Evolutionary conservation across 257 asterid genomes (phyloP), one percentile per base, ranked within the genome.

Genomic region (Gentiana macrophylla): DNA sequence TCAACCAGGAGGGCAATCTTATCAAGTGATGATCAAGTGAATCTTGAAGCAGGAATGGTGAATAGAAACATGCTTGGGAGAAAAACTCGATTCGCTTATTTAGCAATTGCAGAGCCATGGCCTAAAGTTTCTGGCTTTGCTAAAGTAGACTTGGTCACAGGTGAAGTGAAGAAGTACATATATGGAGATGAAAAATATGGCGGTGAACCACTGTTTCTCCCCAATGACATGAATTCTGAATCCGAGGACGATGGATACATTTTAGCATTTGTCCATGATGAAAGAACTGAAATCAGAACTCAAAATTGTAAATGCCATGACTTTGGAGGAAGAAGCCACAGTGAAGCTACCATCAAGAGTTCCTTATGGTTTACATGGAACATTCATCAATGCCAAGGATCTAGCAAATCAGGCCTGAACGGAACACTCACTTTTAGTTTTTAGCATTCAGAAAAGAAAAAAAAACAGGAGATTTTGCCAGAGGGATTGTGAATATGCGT

Each of bases 91-190:
- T 85, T 53, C 64, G 97, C 95, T 0, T 92, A 88, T 50, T 54
- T 92, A 4, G 99, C 99, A 3, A 80, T 92, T 32, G 95, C 99
- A 0, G 99, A 92, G 73, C 99, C 99, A 0, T 92, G 99, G 99
- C 99, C 99, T 8, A 92, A 85, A 63, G 99, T 92, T 0, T 92
- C 97, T 4, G 99, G 99, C 1, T 85, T 85, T 11, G 99, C 99
- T 0, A 92, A 92, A 43, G 99, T 92, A 4, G 94, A 92, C 67
- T 77, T 92, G 9, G 78, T 63, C 15, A 88, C 77, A 0, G 97
- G 99, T 0, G 83, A 77, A 53, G 95, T 88, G 3, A 56, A 68
- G 1, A 92, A 92, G 65, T 77, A 70, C 70, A 68, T 78, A 32
- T 92, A 92, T 9, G 99, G 99, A 0, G 79, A 88, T 0, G 82